Base-by-base conservation (phyloP, 1,284 basidiomycete species). In the Xerocomus cyaneibrunnescens region DNA sequence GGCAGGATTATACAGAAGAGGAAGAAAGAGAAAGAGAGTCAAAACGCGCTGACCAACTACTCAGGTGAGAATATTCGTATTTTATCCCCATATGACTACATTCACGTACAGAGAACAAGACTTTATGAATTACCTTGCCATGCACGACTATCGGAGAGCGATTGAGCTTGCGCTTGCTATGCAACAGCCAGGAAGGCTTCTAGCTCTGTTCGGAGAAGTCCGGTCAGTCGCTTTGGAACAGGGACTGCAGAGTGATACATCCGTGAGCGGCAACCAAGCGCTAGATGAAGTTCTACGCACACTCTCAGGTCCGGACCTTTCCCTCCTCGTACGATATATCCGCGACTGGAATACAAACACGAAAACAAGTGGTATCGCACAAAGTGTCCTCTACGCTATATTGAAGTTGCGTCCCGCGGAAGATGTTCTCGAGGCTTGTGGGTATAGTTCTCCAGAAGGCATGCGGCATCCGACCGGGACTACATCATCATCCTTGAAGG, bases 341-440 rank as follows among this genome's bases (percentile, higher is more conserved):
- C 81, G 92, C 39, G 87, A 92, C 62, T 99, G 96, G 96, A 99
- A 98, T 72, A 87, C 94, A 12, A 89, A 86, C 51, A 89, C 90
- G 7, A 87, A 87, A 63, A 94, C 92, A 21, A 86, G 89, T 54
- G 73, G 74, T n/a, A 79, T 97, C 36, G 96, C 97, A 1, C 96
- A 99, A 72, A 76, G 77, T 16, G 78, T 98, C 25, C 74, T 99
- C 47, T 84, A 92, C 64, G 86, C 93, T 4, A 74, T 98, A 46
- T 72, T 98, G 52, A 89, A 90, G 61, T 71, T 89, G 51, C 82
- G 85, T 37, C 74, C 84, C 0, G 83, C 87, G 1, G 85, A 89
- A 28, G 85, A 92, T 27, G 74, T 98, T 44, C 71, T 87, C 43
- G 71, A 73, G n/a, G 87, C 90, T 8, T 95, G 94, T 62, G 68